Base-by-base conservation (phyloP, 768 basidiomycete genomes). In the Suillus clintonianus region DNA sequence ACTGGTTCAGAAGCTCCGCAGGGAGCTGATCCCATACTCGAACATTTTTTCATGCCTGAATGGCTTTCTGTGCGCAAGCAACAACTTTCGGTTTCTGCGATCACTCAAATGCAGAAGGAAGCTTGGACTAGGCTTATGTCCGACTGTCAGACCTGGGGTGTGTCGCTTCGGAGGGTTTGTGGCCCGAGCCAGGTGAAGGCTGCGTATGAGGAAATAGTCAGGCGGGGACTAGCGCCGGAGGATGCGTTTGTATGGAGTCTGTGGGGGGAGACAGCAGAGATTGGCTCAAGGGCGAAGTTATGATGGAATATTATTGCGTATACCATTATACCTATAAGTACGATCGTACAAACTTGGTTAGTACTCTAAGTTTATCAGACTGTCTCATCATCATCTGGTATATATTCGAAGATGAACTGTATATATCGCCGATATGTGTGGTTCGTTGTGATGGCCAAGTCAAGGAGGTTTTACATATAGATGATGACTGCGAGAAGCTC, bases 31-130 rank as follows among this genome's bases (percentile, higher is more conserved):
- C 36, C 64, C 3, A 71, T 69, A 3, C 63, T 82, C 13, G 87
- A 89, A 66, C 73, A 74, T 15, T 90, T 90, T 71, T 90, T 90
- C 74, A 89, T 86, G 86, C 81, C 82, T 3, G 86, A 89, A 72
- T 90, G 89, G 89, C 77, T 90, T 2, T 78, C 82, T 48, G 76
- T 81, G 24, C 86, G 88, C 15, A 80, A 77, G 68, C 75, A 76
- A 55, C 80, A 87, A 64, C 74, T 89, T 1, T 72, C 82, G 0
- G 66, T 81, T 0, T 55, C 69, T 14, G 80, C 85, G 62, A 87
- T 90, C 56, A 79, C 81, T 47, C 61, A 60, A 11, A 69, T 83
- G 65, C 89, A 90, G 69, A 76, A 79, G 53, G 54, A 73, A 11
- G 89, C 86, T 7, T 90, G 89, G 89, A 75, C 70, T n/a, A 81